Evolutionary conservation across 257 asterid species (phyloP), one percentile per base, ranked within the genome.

Genomic region (Jacaranda copaia): DNA sequence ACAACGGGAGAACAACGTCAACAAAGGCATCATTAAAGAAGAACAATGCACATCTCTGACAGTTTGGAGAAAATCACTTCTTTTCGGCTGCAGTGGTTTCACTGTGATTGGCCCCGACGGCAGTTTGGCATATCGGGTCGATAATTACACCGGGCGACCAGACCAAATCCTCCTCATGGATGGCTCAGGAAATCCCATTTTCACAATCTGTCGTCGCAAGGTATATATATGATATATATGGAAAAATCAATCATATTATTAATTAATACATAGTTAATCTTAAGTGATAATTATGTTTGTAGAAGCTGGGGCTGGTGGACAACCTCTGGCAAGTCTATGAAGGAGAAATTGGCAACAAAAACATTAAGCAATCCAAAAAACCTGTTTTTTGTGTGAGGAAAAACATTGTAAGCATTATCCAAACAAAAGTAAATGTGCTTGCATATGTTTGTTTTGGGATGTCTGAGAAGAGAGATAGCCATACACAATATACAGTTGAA

Each of bases 51-150:
- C 80, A 70, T 82, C 74, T 39, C 74, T 93, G 12, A 93, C 98
- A 16, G 94, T 91, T 65, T 91, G 98, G 98, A 88, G 90, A 65
- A 93, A 91, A 84, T 93, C 98, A 39, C 96, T 91, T 14, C 49
- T 91, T 11, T 80, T 85, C 39, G 81, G 82, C 86, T 91, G 98
- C 73, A 81, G 79, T 52, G 97, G 98, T 5, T 93, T 91, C 89
- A 87, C 97, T 6, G 98, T 90, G 4, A 76, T 93, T 16, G 91
- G 79, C 20, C 72, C 91, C 5, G 87, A 84, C 56, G 98, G 98
- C 7, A 79, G 48, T 67, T 80, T 93, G 70, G 93, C 79, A 11
- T 93, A 82, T 19, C 86, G 97, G 68, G 98, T 93, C 55, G 97
- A 93, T 71, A 91, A 81, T 75, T 93, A 93, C 87, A 13, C 83